Conservation (phyloP, 2,329 filamentous ascomycete species). For the Ophiosphaerella korrae region DNA sequence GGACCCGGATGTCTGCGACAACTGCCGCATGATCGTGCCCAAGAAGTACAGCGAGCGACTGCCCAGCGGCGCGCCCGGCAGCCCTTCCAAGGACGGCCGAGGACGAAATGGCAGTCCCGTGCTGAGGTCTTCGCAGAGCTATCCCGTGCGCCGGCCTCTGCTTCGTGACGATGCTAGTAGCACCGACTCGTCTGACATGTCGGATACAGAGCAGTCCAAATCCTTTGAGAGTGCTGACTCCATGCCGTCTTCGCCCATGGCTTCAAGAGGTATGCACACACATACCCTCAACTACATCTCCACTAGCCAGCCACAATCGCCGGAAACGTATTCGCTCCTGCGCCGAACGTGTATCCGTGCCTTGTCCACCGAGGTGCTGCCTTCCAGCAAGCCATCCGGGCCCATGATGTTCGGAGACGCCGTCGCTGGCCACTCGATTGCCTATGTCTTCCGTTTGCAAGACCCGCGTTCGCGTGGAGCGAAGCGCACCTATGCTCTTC, state of each 20-base stretch:
- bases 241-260: constrained; percentile 49
- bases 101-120: constrained; percentile 60
- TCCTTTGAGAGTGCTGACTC: constrained; percentile 44
- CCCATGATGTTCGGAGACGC: constrained; percentile 64
- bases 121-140: constrained; percentile 59
- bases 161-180: constrained; percentile 38
- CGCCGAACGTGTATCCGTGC: constrained; percentile 64
- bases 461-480: constrained; percentile 63
- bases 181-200: constrained; percentile 44
- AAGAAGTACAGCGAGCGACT: constrained; percentile 60
- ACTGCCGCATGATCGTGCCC: constrained; percentile 62
- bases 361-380: constrained; percentile 61
- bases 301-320: constrained; percentile 60
- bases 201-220: constrained; percentile 46
- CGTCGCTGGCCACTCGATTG: constrained; percentile 62
- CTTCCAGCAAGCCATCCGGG: constrained; percentile 61
- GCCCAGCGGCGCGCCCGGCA: constrained; percentile 59
- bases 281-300: constrained; percentile 64
- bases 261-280: constrained; percentile 52
- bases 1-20: constrained; percentile 61
- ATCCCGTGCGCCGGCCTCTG: constrained; percentile 54
- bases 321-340: constrained; percentile 59
- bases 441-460: constrained; percentile 63
- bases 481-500: constrained; percentile 61
- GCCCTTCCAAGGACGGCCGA: constrained; percentile 55